Evolutionary conservation across 1,284 basidiomycete species (phyloP), one percentile per base, ranked within the genome.

Genomic region (Xerocomus nothofagi): DNA sequence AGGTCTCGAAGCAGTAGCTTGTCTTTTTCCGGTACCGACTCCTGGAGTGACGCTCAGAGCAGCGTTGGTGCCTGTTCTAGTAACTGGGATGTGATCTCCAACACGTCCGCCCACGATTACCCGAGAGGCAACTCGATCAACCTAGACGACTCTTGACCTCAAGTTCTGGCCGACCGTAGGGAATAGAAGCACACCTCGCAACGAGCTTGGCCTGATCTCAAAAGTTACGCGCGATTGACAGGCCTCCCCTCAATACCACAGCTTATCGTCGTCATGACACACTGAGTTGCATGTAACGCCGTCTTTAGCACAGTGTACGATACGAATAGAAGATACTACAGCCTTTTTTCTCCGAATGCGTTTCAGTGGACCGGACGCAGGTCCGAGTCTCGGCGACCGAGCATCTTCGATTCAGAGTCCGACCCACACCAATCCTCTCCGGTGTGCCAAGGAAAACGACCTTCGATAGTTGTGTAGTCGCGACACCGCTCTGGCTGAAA

Each of bases 1-100:
- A 24, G 42, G 18, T 37, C 54, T 15, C 56, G 51, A 14, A 53
- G 65, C 40, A 30, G 17, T 21, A 64, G 59, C 39, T 36, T 20
- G 8, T 52, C 53, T 1, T 57, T 57, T n/a, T 39, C 51, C 23
- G 44, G 46, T 12, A 18, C 32, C 26, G 63, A 55, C 30, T 54
- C 65, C 14, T 65, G 63, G 63, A 69, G 62, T 11, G 66, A 69
- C 27, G 66, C 66, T 5, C 61, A 65, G 31, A 64, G 57, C 39
- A 53, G 50, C 24, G 34, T 47, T 9, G 41, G 32, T 21, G 11
- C n/a, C 4, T 29, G 41, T 27, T 44, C 49, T 3, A 44, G 51
- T 33, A 42, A 39, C 23, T 64, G 63, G 63, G 67, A 67, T 21
- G 24, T 68, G 32, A 20, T 67, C 36, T 67, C 62, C 41, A 33